Evolutionary conservation across 208 protist species (phyloP), one percentile per base, ranked within the genome.

Genomic region (Crithidia thermophila): DNA sequence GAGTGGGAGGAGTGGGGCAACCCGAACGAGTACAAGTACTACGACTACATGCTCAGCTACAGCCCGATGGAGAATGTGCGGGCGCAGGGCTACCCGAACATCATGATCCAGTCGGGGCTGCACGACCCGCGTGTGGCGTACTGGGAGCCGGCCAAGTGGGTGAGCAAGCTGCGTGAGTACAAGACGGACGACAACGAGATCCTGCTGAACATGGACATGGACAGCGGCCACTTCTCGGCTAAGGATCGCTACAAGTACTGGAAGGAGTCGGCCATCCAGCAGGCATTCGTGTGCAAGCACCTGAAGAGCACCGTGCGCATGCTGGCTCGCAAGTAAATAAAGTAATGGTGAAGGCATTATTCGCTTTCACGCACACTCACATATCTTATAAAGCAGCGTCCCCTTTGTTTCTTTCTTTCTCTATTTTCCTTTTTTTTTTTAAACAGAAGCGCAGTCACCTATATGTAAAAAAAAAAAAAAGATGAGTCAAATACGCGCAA

Each of bases 1-100:
- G 93, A 98, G 79, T 97, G 87, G 91, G 90, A 96, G 72, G 94
- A 98, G 79, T 98, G 96, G 95, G 95, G 95, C 20, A 98, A 98
- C 86, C 94, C 94, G 21, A 96, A 98, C 79, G 90, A 97, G 71
- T 85, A 94, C 78, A 82, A 87, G 61, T 97, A 81, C 79, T 97
- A 88, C 82, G 89, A 98, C 73, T 98, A 98, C 82, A 98, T 98
- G 92, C 82, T 91, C 46, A 93, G 82, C 67, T 98, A 98, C 85
- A 95, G 85, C 64, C 94, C 94, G 20, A 79, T 97, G 27, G 92
- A 98, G 70, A 97, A 97, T 66, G 82, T 98, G 21, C 84, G 87
- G 14, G 77, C 79, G 53, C 91, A 97, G 80, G 75, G 53, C 14
- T 97, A 97, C 76, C 91, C 91, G 25, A 72, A 93, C 52, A 75